Base-by-base conservation (phyloP, 306 rosid species). In the Pyrus betulifolia region DNA sequence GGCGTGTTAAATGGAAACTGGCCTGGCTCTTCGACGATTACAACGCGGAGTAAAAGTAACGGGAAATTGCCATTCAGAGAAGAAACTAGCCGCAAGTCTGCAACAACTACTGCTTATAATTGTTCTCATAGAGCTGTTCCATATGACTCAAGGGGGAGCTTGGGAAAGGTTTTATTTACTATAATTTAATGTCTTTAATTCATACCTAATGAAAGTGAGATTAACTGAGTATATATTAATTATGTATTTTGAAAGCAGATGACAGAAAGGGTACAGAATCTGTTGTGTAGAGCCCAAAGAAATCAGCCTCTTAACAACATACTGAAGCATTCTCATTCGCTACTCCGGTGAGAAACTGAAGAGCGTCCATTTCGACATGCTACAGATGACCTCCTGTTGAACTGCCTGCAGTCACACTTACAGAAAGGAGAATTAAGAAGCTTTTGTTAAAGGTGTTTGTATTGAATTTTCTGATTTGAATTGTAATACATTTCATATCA, bases 81-180 rank as follows among this genome's bases (percentile, higher is more conserved):
- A 67, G 93, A 80, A 74, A 71, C 74, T 14, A 85, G 80, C 80
- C 87, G 96, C 58, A 90, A 90, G 81, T 90, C 96, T 79, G 90
- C 96, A 5, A 88, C 92, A 40, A 71, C 78, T 65, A 71, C 78
- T 27, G 55, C 76, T 80, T 31, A 10, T 13, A 69, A 33, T 23
- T 88, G 87, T 70, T 86, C 79, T 87, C 91, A 85, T 44, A 87
- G 98, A 81, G 72, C 91, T 2, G 96, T 84, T 68, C 96, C 98
- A 49, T 85, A 89, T 81, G 46, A 23, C 3, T 44, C 92, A 15
- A 89, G 92, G 78, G 90, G 85, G 59, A 87, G 91, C 74, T 77
- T 94, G 71, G 91, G 81, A 86, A 89, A 88, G 97, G 98, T 93
- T 69, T 62, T 60, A 5, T 3, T 57, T 3, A 7, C 28, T 8